phyloP scores from a whole-genome alignment of 192 early-diverging fungal species.

The Rhizophagus clarus region DNA sequence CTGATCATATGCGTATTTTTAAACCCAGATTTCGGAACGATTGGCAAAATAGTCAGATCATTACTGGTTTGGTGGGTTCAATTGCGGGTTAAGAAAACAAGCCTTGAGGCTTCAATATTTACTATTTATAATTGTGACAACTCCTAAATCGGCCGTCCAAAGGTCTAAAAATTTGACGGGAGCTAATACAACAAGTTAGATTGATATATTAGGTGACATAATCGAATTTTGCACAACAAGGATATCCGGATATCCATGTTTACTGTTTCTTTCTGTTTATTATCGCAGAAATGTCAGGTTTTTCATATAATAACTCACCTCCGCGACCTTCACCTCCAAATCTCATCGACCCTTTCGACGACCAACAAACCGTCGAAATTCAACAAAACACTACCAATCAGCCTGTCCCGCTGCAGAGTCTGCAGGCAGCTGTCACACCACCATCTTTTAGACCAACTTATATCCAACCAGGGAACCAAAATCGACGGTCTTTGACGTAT shows the following conservation, averaged over 20 bases:
- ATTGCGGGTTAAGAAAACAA: too few relatives aligned
- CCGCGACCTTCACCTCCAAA: background rate
- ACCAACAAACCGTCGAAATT: constrained; percentile 3
- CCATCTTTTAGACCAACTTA: constrained; percentile 24
- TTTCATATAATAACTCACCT: constrained; percentile 17
- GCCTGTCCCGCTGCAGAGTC: constrained; percentile 3
- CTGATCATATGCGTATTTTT: background rate
- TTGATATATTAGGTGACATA: background rate
- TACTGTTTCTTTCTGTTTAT: constrained; percentile 1
- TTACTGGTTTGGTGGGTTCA: background rate
- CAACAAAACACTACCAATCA: background rate
- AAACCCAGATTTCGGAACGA: background rate
- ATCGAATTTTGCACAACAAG: constrained; percentile 8
- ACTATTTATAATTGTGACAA: background rate
- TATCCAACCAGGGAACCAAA: background rate
- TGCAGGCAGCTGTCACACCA: constrained; percentile 28
- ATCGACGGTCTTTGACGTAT: background rate
- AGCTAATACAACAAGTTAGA: background rate
- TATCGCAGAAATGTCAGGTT: constrained; percentile 31
- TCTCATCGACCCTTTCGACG: constrained; percentile 25
- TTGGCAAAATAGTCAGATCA: background rate
- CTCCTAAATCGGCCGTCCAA: background rate
- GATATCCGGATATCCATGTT: background rate
- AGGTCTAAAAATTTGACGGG: background rate
- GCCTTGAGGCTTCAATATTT: too few relatives aligned